Base-by-base conservation (phyloP, 768 basidiomycete genomes). In the Multifurca ochricompacta region DNA sequence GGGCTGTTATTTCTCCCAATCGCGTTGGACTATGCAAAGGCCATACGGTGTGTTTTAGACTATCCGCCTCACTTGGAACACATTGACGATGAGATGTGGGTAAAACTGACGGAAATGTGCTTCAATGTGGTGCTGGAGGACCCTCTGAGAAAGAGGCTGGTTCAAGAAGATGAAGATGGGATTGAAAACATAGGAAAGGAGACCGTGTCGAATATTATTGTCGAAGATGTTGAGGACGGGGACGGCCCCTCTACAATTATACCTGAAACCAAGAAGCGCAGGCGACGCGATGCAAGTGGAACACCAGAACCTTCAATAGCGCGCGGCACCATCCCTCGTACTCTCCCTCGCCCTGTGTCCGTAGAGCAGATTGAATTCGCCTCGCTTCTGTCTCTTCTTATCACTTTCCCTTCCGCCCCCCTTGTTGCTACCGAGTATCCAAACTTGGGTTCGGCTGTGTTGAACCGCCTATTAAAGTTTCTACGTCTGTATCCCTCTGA, bases 41-140 rank as follows among this genome's bases (percentile, higher is more conserved):
- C 86, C 0, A 72, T 96, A 45, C 79, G 79, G 51, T 73, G 71
- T 54, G 64, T 97, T 8, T 70, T 90, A 48, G 71, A 72, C 53
- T 85, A 81, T 67, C 66, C 71, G 3, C 84, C 91, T 3, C 93
- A 97, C 68, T 72, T 94, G 51, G 87, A 94, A 40, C 81, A 85
- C 61, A 63, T 94, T 48, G 80, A 80, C 9, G 71, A 77, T 32
- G 70, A 72, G 1, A 69, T 61, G 30, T 98, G 95, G 95, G 67
- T 82, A 27, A 71, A 70, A 31, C 67, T 91, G 40, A 77, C 86
- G 32, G 78, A 82, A 60, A 69, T 90, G 36, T 79, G 77, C 35
- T 92, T 95, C 71, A 89, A 91, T 61, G 78, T 83, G 4, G 73
- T 93, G 21, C 69, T 97, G 4, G 81, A 77, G 10, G 84, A 88